Evolutionary conservation across 805 yeast species (phyloP), one percentile per base, ranked within the genome.

Genomic region (Saturnispora galanensis): DNA sequence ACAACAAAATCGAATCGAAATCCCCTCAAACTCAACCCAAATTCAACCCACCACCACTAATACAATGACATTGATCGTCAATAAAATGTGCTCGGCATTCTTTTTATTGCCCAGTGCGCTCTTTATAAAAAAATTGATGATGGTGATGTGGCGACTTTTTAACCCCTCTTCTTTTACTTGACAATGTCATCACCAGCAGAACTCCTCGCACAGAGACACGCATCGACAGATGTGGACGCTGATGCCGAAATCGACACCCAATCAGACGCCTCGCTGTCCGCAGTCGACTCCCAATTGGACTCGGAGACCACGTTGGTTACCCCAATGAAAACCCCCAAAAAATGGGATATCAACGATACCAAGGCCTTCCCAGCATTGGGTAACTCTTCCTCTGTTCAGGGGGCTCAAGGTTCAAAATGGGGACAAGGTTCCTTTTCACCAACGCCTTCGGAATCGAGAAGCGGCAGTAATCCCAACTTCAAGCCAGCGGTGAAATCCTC

Each of bases 361-460:
- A 57, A 70, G 29, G 80, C 81, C 11, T 78, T 79, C 62, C 90
- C 90, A 7, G 70, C 82, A 26, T 68, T 82, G 53, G 84, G 84
- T 31, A 75, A 39, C 31, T 13, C 69, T 15, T 74, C 76, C 31
- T 37, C 28, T n/a, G 18, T 28, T 11, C 17, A 10, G 5, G 16
- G 35, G 5, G 15, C 26, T 21, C 26, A 21, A 21, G 26, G 26
- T 5, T 21, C 26, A 5, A 21, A 21, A 8, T 21, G 26, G 26
- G 26, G 26, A 5, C 26, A 21, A 21, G 26, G 26, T 5, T 21
- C 26, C 8, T 21, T 21, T 6, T 21, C 26, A 21, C 26, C 26
- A 21, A 21, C 26, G 26, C 26, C 26, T 21, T 21, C 26, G 26
- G 26, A 21, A 21, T 21, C 26, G 6, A 21, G 26, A 21, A 21